Evolutionary conservation across 352 stramenopile genomes (phyloP).

Genomic region (Nothophytophthora sp.): DNA sequence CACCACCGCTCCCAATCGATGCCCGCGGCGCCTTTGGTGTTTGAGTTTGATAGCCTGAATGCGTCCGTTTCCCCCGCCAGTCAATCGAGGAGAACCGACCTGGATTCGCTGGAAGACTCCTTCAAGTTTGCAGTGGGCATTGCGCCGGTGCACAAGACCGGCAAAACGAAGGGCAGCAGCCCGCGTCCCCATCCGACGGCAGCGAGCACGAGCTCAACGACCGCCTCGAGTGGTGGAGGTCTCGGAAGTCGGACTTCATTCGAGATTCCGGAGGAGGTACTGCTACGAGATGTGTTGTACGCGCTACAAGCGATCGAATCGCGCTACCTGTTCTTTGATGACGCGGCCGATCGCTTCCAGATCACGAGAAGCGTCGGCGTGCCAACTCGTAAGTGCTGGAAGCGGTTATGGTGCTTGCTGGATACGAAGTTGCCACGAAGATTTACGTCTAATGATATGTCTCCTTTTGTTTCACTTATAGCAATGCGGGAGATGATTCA

Average conservation of each 20-base stretch:
- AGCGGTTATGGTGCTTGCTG: no score
- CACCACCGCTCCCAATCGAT: conserved; percentile 33
- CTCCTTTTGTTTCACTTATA: conserved; percentile 28
- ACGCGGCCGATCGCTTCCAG: conserved; percentile 73
- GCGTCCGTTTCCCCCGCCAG: not conserved
- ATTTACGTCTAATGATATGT: conserved; percentile 1
- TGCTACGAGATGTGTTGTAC: conserved; percentile 92
- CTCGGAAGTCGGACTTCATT: conserved; percentile 38
- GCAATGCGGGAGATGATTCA: conserved; percentile 85
- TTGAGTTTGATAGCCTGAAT: conserved; percentile 9
- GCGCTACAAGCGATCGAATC: conserved; percentile 94
- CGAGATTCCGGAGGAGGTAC: conserved; percentile 82
- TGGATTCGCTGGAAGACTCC: conserved; percentile 75
- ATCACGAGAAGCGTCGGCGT: conserved; percentile 77
- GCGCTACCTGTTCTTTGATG: conserved; percentile 86
- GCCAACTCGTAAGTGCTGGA: conserved; percentile 63
- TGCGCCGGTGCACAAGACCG: conserved; percentile 31
- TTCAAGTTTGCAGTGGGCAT: conserved; percentile 82
- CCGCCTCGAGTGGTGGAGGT: not conserved
- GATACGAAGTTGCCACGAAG: not conserved
- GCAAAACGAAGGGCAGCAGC: conserved; percentile 23
- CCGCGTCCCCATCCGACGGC: conserved; percentile 11
- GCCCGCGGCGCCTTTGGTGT: conserved; percentile 12
- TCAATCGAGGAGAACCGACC: conserved; percentile 25
- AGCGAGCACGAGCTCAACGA: not conserved